These are phyloP conservation scores for Avena atlantica DNA, from an alignment of 176 grass and related monocot species.

Conservation along the genomic window DNA sequence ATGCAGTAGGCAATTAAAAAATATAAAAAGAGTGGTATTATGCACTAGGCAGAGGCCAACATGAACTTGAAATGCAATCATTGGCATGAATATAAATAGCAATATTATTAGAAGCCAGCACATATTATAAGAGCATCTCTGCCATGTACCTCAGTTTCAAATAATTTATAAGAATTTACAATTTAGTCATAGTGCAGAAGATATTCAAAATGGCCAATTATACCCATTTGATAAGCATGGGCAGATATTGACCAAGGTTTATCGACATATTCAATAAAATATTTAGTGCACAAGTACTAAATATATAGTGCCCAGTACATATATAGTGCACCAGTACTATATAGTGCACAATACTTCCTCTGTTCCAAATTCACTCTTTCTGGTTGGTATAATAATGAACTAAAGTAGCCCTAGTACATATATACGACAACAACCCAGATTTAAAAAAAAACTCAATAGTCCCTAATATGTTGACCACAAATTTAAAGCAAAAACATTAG, in stretches of 20 bases:
- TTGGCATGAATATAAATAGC: not conserved
- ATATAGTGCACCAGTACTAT: too few relatives aligned
- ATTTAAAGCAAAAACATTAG: not conserved
- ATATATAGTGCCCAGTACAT: too few relatives aligned
- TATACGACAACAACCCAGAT: not conserved
- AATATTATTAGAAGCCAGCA: not conserved
- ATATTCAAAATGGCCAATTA: slow-evolving; percentile 16
- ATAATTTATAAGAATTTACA: not conserved
- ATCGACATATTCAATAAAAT: not conserved
- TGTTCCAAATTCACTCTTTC: not conserved
- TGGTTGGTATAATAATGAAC: not conserved
- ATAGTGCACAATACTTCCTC: too few relatives aligned
- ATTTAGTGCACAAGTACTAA: too few relatives aligned
- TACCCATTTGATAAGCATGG: too few relatives aligned
- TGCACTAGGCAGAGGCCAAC: not conserved
- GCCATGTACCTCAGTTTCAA: not conserved
- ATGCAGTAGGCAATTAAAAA: too few relatives aligned
- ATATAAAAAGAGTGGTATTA: too few relatives aligned
- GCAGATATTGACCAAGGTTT: not conserved
- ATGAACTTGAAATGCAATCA: slow-evolving; percentile 30
- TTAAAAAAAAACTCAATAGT: not conserved
- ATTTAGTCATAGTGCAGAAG: not conserved
- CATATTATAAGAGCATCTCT: not conserved
- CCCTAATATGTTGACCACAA: not conserved
- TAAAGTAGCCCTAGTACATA: not conserved